Conservation (phyloP, 257 asterid species). For the Ligustrum vulgare region DNA sequence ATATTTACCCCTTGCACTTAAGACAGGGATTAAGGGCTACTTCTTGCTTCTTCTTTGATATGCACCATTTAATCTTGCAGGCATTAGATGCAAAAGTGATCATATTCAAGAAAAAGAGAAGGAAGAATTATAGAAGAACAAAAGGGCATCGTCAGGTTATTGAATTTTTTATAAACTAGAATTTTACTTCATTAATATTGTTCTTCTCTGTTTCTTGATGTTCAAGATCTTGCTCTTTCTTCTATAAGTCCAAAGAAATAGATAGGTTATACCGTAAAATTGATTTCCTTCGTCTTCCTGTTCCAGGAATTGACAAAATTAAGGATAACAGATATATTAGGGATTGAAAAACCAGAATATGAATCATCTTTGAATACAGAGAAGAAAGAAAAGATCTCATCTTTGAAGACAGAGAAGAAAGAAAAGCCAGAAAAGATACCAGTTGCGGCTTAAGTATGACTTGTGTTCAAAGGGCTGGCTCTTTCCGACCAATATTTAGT, state of each 20-base stretch:
- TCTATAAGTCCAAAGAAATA: not conserved
- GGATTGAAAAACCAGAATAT: constrained; percentile 65
- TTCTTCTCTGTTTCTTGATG: not conserved
- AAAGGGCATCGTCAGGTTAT: constrained; percentile 93
- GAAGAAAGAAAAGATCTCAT: constrained; percentile 40
- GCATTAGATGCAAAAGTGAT: constrained; percentile 94
- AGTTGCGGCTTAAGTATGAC: constrained; percentile 42
- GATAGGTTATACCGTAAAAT: not conserved
- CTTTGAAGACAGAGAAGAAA: constrained; percentile 12
- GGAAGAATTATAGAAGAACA: constrained; percentile 91
- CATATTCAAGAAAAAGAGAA: constrained; percentile 93
- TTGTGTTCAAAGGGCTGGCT: constrained; percentile 19
- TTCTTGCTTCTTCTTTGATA: not conserved
- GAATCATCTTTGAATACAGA: constrained; percentile 36
- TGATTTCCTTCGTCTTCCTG: not conserved
- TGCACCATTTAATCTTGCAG: constrained; percentile 34
- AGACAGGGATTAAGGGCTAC: not conserved
- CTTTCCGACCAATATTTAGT: not conserved
- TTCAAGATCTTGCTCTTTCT: not conserved
- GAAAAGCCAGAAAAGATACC: constrained; percentile 45
- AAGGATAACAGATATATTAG: constrained; percentile 80
- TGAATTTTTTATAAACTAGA: constrained; percentile 7
- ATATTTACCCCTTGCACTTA: not conserved
- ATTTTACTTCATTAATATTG: not conserved
- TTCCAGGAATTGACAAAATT: constrained; percentile 83